Conservation (phyloP, 768 basidiomycete species). For the Stropharia rugosoannulata region DNA sequence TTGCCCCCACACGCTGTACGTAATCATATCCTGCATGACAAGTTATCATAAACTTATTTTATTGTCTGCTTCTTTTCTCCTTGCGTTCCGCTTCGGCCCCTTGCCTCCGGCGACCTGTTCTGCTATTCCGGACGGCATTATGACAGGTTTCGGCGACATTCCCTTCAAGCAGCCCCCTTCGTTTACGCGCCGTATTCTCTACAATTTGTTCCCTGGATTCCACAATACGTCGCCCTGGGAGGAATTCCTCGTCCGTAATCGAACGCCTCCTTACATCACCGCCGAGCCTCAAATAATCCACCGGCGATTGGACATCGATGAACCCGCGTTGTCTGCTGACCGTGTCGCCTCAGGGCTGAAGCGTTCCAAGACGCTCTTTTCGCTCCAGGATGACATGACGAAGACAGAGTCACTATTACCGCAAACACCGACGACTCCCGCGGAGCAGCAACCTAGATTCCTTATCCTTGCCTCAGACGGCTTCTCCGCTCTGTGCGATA, state of each 20-base stretch:
- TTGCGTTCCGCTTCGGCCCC: not conserved
- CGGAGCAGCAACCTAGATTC: conserved; percentile 36
- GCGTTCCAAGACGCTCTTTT: not conserved
- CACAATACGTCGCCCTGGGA: conserved; percentile 65
- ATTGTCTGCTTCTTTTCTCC: conserved; percentile 9
- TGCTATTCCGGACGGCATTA: conserved; percentile 13
- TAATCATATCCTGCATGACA: conserved; percentile 14
- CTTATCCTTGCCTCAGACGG: conserved; percentile 69
- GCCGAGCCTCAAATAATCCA: conserved; percentile 64
- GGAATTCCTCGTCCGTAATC: conserved; percentile 60
- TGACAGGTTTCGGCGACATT: conserved; percentile 63
- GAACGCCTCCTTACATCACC: conserved; percentile 66
- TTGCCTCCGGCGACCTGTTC: conserved; percentile 3
- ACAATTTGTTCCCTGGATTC: conserved; percentile 63
- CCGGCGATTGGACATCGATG: conserved; percentile 39
- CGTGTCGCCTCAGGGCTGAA: not conserved
- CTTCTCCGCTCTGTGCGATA: conserved; percentile 58
- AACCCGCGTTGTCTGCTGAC: not conserved
- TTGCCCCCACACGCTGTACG: conserved; percentile 77
- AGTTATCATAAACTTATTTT: conserved; percentile 16
- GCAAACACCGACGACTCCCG: not conserved
- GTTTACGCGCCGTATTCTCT: conserved; percentile 65
- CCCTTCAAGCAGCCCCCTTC: conserved; percentile 74
- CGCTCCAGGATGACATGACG: not conserved
- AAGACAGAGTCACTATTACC: conserved; percentile 4